Conservation (phyloP, 257 asterid genomes). For the Voacanga thouarsii region DNA sequence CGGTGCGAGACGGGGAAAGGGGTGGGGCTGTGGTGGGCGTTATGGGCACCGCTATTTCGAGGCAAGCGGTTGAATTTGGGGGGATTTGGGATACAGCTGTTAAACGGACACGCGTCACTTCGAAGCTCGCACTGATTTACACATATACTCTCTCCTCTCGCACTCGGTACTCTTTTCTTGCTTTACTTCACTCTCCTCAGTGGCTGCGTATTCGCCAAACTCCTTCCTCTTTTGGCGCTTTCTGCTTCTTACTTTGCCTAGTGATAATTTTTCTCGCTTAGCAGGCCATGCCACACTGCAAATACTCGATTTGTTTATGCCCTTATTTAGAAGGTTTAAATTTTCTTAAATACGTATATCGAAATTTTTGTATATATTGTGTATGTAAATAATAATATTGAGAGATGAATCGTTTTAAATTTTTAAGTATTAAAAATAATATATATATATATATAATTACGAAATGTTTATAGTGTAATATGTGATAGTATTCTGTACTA, state of each 20-base stretch:
- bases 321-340: too few species aligned
- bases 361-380: too few species aligned
- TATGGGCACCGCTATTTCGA: constrained; percentile 50
- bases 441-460: too few species aligned
- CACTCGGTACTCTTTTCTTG: constrained; percentile 3
- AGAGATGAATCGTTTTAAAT: too few species aligned
- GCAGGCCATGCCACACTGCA: too few species aligned
- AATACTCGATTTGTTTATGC: too few species aligned
- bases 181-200: constrained; percentile 1
- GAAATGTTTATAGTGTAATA: too few species aligned
- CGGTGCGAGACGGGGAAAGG: constrained; percentile 13
- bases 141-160: constrained; percentile 13
- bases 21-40: constrained; percentile 34
- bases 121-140: constrained; percentile 40
- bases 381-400: too few species aligned
- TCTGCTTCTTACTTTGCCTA: background rate
- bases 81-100: constrained; percentile 79
- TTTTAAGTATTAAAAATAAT: too few species aligned
- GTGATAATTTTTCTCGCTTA: background rate
- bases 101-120: constrained; percentile 77
- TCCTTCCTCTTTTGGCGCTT: background rate
- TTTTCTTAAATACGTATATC: too few species aligned
- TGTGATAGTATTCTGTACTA: too few species aligned
- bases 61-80: constrained; percentile 47
- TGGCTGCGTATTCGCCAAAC: background rate